Conservation (phyloP, 306 rosid genomes). For the Dryas drummondii region DNA sequence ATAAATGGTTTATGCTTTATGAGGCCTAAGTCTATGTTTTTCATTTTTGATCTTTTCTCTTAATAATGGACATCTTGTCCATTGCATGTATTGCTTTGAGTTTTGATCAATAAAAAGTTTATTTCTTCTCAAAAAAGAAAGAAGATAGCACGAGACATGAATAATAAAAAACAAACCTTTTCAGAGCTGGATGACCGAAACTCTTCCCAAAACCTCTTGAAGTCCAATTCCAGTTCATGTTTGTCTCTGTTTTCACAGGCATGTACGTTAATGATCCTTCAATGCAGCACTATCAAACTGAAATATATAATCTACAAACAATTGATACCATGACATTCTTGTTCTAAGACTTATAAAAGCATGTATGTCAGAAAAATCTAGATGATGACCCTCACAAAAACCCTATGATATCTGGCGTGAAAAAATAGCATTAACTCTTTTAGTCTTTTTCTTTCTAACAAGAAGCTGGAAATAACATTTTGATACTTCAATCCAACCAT, state of each 20-base stretch:
- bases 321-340: neutral
- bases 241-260: slow-evolving; percentile 65
- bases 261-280: slow-evolving; percentile 15
- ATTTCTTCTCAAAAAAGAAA: no score
- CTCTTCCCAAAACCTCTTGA: slow-evolving; percentile 98
- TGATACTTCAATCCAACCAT: neutral
- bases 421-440: neutral
- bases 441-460: neutral
- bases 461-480: neutral
- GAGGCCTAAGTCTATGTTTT: no score
- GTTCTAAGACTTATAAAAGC: neutral
- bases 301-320: slow-evolving; percentile 15
- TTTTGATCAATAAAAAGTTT: no score
- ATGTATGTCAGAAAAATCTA: neutral
- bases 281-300: neutral
- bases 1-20: no score
- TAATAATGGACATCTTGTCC: no score
- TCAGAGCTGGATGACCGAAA: slow-evolving; percentile 98
- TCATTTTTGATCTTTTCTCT: no score
- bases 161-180: slow-evolving; percentile 61
- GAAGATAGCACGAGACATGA: slow-evolving; percentile 19
- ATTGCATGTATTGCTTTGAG: no score
- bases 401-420: neutral
- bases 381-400: neutral
- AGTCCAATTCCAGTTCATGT: slow-evolving; percentile 99